Evolutionary conservation across 345 rosid genomes (phyloP).

Genomic region (Angophora floribunda): DNA sequence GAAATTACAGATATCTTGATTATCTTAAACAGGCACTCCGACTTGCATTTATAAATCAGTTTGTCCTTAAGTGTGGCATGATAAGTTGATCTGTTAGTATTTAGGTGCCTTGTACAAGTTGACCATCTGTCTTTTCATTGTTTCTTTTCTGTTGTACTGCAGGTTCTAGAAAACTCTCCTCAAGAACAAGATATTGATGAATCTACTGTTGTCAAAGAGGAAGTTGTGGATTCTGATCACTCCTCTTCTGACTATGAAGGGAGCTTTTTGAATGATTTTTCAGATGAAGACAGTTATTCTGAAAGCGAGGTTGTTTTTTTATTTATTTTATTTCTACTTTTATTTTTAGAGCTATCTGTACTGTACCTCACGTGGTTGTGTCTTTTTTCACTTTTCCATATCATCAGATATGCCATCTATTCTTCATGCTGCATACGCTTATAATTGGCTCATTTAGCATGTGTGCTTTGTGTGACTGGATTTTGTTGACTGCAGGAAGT

Average conservation of each 20-base stretch:
- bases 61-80: not conserved
- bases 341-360: not conserved
- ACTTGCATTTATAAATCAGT: not conserved
- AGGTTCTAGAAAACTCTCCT: conserved; percentile 50
- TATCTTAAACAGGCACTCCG: not conserved
- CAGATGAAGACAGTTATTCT: conserved; percentile 29
- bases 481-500: not conserved
- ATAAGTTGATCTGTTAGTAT: not conserved
- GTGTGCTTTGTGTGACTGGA: not conserved
- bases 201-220: not conserved
- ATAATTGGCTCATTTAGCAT: not conserved
- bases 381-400: not conserved
- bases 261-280: conserved; percentile 35
- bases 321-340: not conserved
- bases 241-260: conserved; percentile 41
- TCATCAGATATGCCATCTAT: not conserved
- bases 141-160: not conserved
- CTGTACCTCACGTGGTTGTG: not conserved
- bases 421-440: not conserved
- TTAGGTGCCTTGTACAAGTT: not conserved
- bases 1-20: not conserved
- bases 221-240: conserved; percentile 22
- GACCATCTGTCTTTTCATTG: not conserved
- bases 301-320: conserved; percentile 48
- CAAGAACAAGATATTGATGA: conserved; percentile 7